These are phyloP conservation scores for Cadophora gregata DNA, from an alignment of 2,329 filamentous ascomycete species.

Conservation along the genomic window DNA sequence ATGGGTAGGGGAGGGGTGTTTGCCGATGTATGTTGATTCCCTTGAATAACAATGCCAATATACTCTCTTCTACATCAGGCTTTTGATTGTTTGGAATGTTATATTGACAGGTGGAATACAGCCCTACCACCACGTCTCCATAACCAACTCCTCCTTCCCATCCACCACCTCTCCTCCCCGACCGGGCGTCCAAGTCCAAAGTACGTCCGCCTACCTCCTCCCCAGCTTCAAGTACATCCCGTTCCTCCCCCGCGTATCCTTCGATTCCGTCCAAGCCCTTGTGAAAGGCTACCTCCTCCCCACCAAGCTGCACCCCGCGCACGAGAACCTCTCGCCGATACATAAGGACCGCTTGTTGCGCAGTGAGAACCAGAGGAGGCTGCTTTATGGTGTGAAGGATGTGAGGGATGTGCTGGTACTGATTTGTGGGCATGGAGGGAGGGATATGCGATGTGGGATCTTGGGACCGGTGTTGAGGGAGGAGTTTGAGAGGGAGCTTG, in stretches of 20 bases:
- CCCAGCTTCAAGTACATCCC: slow-evolving; percentile 85
- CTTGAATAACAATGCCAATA: neutral
- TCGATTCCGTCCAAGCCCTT: slow-evolving; percentile 60
- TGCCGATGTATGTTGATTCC: slow-evolving; percentile 63
- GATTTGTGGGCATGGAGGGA: slow-evolving; percentile 84
- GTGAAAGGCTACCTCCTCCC: slow-evolving; percentile 72
- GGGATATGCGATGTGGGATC: slow-evolving; percentile 83
- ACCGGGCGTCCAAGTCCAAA: slow-evolving; percentile 50
- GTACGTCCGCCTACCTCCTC: slow-evolving; percentile 75
- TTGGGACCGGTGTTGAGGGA: slow-evolving; percentile 74
- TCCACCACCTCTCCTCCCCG: slow-evolving; percentile 50
- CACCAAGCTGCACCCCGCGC: slow-evolving; percentile 62
- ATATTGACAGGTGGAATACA: slow-evolving; percentile 47
- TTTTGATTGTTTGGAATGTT: neutral
- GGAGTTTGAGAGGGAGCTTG: slow-evolving; percentile 71
- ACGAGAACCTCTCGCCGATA: slow-evolving; percentile 62
- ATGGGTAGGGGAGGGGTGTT: slow-evolving; percentile 70
- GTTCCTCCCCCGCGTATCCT: slow-evolving; percentile 67
- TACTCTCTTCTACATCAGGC: neutral
- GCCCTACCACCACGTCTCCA: slow-evolving; percentile 83
- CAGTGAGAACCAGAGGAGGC: slow-evolving; percentile 58
- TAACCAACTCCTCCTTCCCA: slow-evolving; percentile 78
- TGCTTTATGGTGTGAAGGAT: slow-evolving; percentile 62
- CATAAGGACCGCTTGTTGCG: slow-evolving; percentile 58
- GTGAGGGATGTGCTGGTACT: slow-evolving; percentile 76